Evolutionary conservation across 371 early-diverging fungal species (phyloP), one percentile per base, ranked within the genome.

Genomic region (Mortierella sp.): DNA sequence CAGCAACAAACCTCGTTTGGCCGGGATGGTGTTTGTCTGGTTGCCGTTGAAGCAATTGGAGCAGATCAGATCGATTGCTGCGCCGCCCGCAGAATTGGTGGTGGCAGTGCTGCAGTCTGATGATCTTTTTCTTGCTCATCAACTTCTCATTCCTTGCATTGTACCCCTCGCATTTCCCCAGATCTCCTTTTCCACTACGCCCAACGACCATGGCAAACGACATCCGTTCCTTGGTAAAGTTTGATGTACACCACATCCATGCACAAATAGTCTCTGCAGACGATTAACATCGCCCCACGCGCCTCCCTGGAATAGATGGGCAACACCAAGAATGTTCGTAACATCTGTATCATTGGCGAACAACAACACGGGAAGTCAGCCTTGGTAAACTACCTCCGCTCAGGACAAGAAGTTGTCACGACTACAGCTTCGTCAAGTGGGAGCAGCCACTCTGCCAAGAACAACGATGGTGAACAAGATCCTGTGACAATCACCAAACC

Each of bases 341-440:
- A 99, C 94, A 99, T 99, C 95, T 98, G 99, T 80, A 99, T 99
- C 73, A 99, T 99, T 90, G 99, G 99, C 82, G 97, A 97, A 92
- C 97, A 97, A 84, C 97, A 96, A 86, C 97, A 96, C 89, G 96
- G 96, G 74, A 96, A 96, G 85, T 95, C 96, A 78, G 97, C 98
- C 57, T 84, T 98, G 63, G 93, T 97, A 67, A 99, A 99, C 83
- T 98, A 98, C 50, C 90, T 99, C 43, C 96, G 99, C 60, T 93
- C 91, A 90, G 71, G 99, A 99, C 86, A 99, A 99, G 97, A 95
- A 88, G 99, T 99, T 78, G 98, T 98, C 91, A 99, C 99, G n/a
- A 90, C 97, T 98, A 72, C 95, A 97, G 65, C n/a, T 85, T 90
- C 54, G 96, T 95, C 80, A 95, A 92, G 83, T 96, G 97, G 84